phyloP scores from a whole-genome alignment of 2,329 filamentous ascomycete species.

The Aspergillus oerlinghausenensis region DNA sequence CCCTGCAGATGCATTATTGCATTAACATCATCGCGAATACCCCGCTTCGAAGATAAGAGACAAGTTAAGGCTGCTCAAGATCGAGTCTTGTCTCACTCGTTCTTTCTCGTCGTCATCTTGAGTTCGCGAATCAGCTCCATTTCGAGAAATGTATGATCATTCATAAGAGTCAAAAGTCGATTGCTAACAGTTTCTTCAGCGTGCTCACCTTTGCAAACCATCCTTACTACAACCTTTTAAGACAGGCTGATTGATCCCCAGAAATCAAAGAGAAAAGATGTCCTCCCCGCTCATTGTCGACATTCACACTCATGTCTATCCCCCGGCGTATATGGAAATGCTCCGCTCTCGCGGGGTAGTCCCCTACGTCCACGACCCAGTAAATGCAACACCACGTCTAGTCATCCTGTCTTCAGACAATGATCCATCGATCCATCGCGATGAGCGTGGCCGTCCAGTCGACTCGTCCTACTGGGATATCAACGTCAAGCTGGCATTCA shows the following conservation, averaged over 20 bases:
- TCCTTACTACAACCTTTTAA: not conserved
- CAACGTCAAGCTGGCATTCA: slow-evolving; percentile 75
- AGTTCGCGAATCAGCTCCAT: not conserved
- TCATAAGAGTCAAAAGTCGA: not conserved
- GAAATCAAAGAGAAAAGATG: slow-evolving; percentile 12
- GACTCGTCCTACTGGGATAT: slow-evolving; percentile 80
- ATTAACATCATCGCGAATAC: not conserved
- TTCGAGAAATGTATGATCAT: not conserved
- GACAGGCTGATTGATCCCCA: not conserved
- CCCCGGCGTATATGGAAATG: slow-evolving; percentile 55
- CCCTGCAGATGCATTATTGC: not conserved
- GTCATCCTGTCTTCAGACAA: slow-evolving; percentile 47
- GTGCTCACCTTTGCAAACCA: not conserved
- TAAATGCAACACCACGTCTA: slow-evolving; percentile 34
- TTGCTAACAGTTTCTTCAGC: not conserved
- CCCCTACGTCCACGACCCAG: slow-evolving; percentile 42
- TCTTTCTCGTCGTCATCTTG: slow-evolving; percentile 6
- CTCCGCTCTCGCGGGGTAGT: slow-evolving; percentile 49
- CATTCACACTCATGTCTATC: slow-evolving; percentile 61
- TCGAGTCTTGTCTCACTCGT: slow-evolving; percentile 6
- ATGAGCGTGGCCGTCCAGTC: slow-evolving; percentile 68
- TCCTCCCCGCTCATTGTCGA: slow-evolving; percentile 47
- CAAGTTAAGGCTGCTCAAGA: not conserved
- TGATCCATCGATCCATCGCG: slow-evolving; percentile 34
- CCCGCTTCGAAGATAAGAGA: not conserved